Evolutionary conservation across 2,329 filamentous ascomycete genomes (phyloP).

Genomic region (Cytospora piceae): DNA sequence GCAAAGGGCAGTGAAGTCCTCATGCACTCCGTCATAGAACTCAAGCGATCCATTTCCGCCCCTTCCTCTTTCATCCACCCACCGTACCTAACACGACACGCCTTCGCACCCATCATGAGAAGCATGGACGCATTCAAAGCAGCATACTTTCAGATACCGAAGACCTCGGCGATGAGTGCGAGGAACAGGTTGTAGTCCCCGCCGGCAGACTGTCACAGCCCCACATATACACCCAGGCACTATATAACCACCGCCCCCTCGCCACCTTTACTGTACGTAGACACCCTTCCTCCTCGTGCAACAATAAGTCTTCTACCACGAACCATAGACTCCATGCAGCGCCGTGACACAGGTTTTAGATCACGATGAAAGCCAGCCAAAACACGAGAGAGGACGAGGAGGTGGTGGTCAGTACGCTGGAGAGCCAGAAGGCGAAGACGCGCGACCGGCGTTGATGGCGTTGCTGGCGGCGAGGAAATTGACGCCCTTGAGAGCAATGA

Average conservation of each 20-base stretch:
- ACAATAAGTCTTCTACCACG: too few relatives aligned
- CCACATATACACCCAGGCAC: too few relatives aligned
- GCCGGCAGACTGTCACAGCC: slow-evolving; percentile 48
- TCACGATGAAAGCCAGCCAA: slow-evolving; percentile 47
- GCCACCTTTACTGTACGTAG: too few relatives aligned
- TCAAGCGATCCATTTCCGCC: slow-evolving; percentile 31
- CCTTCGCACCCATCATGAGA: slow-evolving; percentile 44
- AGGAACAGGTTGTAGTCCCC: slow-evolving; percentile 52
- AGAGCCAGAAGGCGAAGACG: slow-evolving; percentile 44
- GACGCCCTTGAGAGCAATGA: slow-evolving; percentile 47
- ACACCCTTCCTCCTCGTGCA: too few relatives aligned
- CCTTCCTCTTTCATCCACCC: slow-evolving; percentile 44
- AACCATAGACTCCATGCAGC: too few relatives aligned
- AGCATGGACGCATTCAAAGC: slow-evolving; percentile 53
- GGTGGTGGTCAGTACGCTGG: slow-evolving; percentile 36
- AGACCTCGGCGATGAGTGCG: slow-evolving; percentile 51
- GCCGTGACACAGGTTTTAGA: too few relatives aligned
- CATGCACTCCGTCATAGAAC: too few relatives aligned
- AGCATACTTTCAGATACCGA: slow-evolving; percentile 51
- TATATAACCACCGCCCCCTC: too few relatives aligned
- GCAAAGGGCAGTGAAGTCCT: too few relatives aligned
- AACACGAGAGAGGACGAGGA: slow-evolving; percentile 38
- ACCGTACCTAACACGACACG: slow-evolving; percentile 40
- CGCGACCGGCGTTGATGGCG: too few relatives aligned
- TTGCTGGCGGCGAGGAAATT: too few relatives aligned